Percentiles rank a stretch among this genome's conserved stretches.
Evolutionary conservation across 2,329 filamentous ascomycete genomes (phyloP).

Genomic region (Curvularia sp.): DNA sequence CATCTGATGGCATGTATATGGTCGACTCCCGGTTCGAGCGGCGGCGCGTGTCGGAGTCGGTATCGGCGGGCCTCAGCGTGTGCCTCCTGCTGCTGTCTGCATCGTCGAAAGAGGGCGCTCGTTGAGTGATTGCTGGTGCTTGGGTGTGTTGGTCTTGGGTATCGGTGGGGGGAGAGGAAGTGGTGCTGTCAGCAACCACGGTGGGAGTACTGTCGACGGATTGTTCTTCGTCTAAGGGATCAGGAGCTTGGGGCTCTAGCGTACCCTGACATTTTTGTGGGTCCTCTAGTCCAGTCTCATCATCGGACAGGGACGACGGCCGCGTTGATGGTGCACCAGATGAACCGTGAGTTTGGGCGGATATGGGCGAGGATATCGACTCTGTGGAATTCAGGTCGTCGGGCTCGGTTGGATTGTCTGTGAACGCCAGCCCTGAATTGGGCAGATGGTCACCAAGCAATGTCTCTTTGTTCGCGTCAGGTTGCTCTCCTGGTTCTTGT

Average conservation of each 20-base stretch:
- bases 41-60: slow-evolving; percentile 26
- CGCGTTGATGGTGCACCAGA: slow-evolving; percentile 48
- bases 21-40: slow-evolving; percentile 45
- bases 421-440: slow-evolving; percentile 61
- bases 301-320: slow-evolving; percentile 51
- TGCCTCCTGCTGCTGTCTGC: slow-evolving; percentile 22
- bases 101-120: slow-evolving; percentile 21
- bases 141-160: slow-evolving; percentile 19
- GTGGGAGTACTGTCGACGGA: slow-evolving; percentile 47
- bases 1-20: slow-evolving; percentile 37
- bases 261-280: slow-evolving; percentile 24
- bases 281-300: slow-evolving; percentile 36
- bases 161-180: slow-evolving; percentile 34
- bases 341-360: slow-evolving; percentile 49
- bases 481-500: slow-evolving; percentile 4
- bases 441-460: slow-evolving; percentile 24
- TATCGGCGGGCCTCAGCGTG: slow-evolving; percentile 25
- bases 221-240: slow-evolving; percentile 37
- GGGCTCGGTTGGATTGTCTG: slow-evolving; percentile 45
- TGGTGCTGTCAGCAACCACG: slow-evolving; percentile 42
- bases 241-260: slow-evolving; percentile 23
- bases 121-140: slow-evolving; percentile 12
- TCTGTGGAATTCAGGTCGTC: slow-evolving; percentile 47
- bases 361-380: slow-evolving; percentile 48
- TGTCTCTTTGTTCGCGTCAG: slow-evolving; percentile 20